phyloP scores from a whole-genome alignment of 768 basidiomycete genomes.

The Exidia glandulosa region DNA sequence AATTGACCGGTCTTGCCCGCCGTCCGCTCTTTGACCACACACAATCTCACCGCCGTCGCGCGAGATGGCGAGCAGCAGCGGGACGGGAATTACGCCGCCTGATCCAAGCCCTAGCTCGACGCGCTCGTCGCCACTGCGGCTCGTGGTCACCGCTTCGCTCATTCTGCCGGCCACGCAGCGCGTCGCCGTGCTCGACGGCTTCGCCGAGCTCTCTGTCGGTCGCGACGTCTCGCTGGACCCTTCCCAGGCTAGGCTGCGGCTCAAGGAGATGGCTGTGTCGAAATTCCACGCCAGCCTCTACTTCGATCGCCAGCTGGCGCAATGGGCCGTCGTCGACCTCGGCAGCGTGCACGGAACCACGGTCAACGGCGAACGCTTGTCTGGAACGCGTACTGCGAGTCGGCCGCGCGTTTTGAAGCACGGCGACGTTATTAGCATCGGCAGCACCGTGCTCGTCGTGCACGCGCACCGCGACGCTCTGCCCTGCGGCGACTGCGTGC shows the following conservation, averaged over 20 bases:
- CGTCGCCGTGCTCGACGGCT: slow-evolving; percentile 51
- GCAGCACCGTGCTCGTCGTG: slow-evolving; percentile 56
- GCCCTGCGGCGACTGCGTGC: slow-evolving; percentile 55
- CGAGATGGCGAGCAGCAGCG: no score
- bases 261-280: slow-evolving; percentile 78
- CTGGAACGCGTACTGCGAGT: slow-evolving; percentile 55
- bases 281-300: slow-evolving; percentile 69
- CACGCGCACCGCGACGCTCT: slow-evolving; percentile 54
- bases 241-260: slow-evolving; percentile 48
- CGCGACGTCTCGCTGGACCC: slow-evolving; percentile 43
- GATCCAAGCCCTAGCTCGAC: no score
- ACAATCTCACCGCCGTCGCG: no score
- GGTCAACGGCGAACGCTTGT: slow-evolving; percentile 38
- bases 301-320: slow-evolving; percentile 46
- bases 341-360: slow-evolving; percentile 68
- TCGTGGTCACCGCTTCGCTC: slow-evolving; percentile 23
- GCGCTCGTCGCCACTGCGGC: slow-evolving; percentile 18
- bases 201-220: slow-evolving; percentile 59
- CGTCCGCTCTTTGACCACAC: no score
- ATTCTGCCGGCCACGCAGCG: slow-evolving; percentile 40
- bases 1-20: no score
- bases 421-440: slow-evolving; percentile 54
- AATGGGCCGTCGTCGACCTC: slow-evolving; percentile 76
- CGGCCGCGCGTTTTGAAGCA: slow-evolving; percentile 53
- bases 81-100: no score